Evolutionary conservation across 192 early-diverging fungal species (phyloP), one percentile per base, ranked within the genome.

Genomic region (Spinellus fusiger): DNA sequence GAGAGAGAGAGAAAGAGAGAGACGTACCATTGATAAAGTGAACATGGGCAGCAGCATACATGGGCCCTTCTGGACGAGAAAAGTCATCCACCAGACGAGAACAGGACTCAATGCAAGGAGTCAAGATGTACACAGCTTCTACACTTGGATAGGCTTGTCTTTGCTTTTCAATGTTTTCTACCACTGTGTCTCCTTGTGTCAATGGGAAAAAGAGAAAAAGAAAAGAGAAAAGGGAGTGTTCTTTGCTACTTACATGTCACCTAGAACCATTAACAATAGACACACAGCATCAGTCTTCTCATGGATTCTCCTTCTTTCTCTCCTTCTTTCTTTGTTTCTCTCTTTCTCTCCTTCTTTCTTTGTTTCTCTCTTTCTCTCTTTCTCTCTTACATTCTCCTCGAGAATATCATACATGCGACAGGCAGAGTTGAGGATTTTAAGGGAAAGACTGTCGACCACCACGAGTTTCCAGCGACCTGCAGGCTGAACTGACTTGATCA

Each of bases 381-480:
- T n/a, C n/a, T n/a, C 15, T 25, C 86, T 92, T 33, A 93, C 81
- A 54, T 80, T 80, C 62, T 77, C 73, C 59, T 83, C 81, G 29
- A 83, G 66, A 72, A 83, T 83, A 61, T 83, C 81, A 67, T 81
- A 81, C 84, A 88, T 94, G 66, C 88, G 89, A 70, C 86, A 87
- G 4, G 87, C 82, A 3, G 81, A 83, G 58, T 85, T 86, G 13
- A 93, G 73, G 27, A 93, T 84, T 57, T 89, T 88, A 38, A 86
- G 59, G 7, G 90, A 80, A 25, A 82, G 81, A 38, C 74, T 68
- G 77, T 94, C 92, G 0, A 90, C 82, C 7, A 94, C 86, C 1
- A 94, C 77, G 44, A 94, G 79, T 74, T 94, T 94, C 89, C 87
- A 94, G 37, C 80, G 72, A 55, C 80, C 80, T 15, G 86, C 75